Percentiles rank a stretch among this genome's conserved stretches.
These are phyloP conservation scores for Wickerhamomyces silvicola DNA, from an alignment of 805 yeast species.

Conservation along the genomic window DNA sequence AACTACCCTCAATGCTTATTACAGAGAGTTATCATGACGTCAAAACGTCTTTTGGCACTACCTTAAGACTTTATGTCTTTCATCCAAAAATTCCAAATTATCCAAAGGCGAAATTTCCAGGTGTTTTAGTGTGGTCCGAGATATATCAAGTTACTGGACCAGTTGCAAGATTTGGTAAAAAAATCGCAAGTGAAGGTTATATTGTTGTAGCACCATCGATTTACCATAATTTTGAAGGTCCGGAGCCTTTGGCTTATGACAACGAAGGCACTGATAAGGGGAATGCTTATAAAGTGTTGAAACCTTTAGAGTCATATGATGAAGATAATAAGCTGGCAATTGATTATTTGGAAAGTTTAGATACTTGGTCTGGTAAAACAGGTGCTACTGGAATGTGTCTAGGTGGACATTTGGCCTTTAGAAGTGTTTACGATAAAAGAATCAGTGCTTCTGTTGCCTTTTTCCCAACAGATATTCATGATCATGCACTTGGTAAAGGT, in stretches of 20 bases:
- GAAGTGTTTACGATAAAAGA: conserved; percentile 61
- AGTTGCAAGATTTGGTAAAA: conserved; percentile 69
- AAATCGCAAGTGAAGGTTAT: conserved; percentile 74
- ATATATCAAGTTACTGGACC: conserved; percentile 83
- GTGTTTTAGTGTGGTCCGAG: conserved; percentile 72
- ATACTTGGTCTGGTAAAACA: conserved; percentile 63
- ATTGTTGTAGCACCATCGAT: conserved; percentile 76
- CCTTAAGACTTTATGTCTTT: conserved; percentile 57
- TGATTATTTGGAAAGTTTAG: conserved; percentile 50
- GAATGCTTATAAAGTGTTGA: conserved; percentile 56
- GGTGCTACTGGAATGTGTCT: conserved; percentile 88
- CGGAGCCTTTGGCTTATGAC: conserved; percentile 64
- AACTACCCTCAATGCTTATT: conserved; percentile 68
- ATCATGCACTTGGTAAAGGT: conserved; percentile 58
- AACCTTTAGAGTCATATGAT: conserved; percentile 66
- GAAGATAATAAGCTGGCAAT: conserved; percentile 63
- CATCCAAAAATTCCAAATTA: conserved; percentile 67
- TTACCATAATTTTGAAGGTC: conserved; percentile 65
- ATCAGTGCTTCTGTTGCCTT: conserved; percentile 66
- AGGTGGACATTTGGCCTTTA: conserved; percentile 76
- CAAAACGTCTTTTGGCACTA: conserved; percentile 57
- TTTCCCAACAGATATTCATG: conserved; percentile 77
- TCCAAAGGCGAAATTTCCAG: conserved; percentile 78
- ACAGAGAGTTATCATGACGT: conserved; percentile 61
- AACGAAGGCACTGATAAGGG: conserved; percentile 71